Evolutionary conservation across 305 asterid genomes (phyloP).

Genomic region (Fraxinus paxiana): DNA sequence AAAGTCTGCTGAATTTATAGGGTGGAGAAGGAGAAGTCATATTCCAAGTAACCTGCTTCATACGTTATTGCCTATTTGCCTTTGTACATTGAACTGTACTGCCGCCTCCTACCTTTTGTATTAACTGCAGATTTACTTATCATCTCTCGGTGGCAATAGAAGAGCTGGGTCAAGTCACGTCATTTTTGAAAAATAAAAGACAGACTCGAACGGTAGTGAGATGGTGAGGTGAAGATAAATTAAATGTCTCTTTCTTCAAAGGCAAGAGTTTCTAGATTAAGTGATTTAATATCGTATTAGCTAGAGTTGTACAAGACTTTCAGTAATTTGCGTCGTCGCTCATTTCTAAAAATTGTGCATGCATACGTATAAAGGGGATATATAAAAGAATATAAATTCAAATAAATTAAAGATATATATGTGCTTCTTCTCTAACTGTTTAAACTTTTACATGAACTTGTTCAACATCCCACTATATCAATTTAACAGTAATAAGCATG

Average conservation of each 20-base stretch:
- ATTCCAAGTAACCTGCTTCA: slow-evolving; percentile 22
- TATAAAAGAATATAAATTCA: no score
- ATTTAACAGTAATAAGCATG: no score
- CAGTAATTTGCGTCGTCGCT: background rate
- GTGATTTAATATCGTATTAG: no score
- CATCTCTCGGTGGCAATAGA: background rate
- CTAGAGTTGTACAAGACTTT: no score
- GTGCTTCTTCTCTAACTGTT: no score
- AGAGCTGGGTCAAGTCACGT: background rate
- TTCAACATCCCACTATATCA: no score
- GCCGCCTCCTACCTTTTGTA: slow-evolving; percentile 20
- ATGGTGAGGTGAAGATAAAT: no score
- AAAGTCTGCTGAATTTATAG: background rate
- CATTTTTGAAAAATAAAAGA: background rate
- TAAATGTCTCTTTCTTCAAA: no score
- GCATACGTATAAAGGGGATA: background rate
- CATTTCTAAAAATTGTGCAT: background rate
- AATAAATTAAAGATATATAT: no score
- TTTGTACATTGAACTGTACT: slow-evolving; percentile 3
- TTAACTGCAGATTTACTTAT: slow-evolving; percentile 20
- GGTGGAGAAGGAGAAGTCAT: slow-evolving; percentile 12
- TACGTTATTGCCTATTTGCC: slow-evolving; percentile 20
- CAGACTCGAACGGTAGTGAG: no score
- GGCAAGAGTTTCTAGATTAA: no score
- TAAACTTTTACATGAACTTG: no score